phyloP scores from a whole-genome alignment of 805 yeast species.

The Spathaspora boniae region DNA sequence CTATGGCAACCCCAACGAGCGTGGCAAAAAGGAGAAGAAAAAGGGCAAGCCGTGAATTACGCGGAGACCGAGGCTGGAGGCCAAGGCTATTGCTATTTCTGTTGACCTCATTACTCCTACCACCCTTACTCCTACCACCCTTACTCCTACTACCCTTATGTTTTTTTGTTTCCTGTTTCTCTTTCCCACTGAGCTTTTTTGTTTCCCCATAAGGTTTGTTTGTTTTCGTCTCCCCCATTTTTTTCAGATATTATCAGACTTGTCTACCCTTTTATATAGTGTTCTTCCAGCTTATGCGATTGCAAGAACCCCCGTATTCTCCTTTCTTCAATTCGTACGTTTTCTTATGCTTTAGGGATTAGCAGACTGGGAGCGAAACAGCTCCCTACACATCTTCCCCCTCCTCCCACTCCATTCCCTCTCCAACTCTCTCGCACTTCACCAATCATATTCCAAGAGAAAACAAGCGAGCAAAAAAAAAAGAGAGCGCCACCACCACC shows the following conservation, averaged over 20 bases:
- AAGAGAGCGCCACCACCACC: not conserved
- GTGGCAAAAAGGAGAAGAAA: slow-evolving; percentile 4
- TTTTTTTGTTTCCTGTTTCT: not conserved
- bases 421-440: too few species aligned
- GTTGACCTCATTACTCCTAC: too few species aligned
- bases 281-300: not conserved
- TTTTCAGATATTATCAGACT: too few species aligned
- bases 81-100: too few species aligned
- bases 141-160: not conserved
- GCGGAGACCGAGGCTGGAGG: too few species aligned
- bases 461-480: slow-evolving; percentile 1
- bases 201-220: not conserved
- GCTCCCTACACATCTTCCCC: too few species aligned
- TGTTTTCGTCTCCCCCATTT: not conserved
- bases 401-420: too few species aligned
- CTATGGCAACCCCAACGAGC: slow-evolving; percentile 6
- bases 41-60: too few species aligned
- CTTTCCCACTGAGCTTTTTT: not conserved
- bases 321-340: not conserved
- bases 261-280: not conserved
- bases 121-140: too few species aligned
- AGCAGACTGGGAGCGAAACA: too few species aligned
- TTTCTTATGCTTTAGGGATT: not conserved
- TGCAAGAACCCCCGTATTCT: not conserved
- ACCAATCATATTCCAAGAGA: slow-evolving; percentile 5